Evolutionary conservation across 2,329 filamentous ascomycete species (phyloP), one percentile per base, ranked within the genome.

Genomic region (Fusarium oligoseptatum): DNA sequence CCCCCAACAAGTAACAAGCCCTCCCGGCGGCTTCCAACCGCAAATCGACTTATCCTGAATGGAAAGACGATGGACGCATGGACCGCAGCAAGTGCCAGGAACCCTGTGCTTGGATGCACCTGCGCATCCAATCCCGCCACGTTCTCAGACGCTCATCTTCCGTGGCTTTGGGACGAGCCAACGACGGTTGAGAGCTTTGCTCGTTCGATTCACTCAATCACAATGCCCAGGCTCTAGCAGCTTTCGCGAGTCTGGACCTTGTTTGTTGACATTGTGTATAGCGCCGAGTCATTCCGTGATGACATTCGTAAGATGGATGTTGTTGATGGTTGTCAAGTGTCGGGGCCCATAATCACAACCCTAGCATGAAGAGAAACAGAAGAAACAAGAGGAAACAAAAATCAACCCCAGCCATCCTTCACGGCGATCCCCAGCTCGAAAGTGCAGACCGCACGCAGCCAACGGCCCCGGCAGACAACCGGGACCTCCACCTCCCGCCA

Each of bases 91-190:
- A 64, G 55, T 70, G 71, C 70, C 71, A 78, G 70, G 73, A 79
- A 79, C 75, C 74, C 65, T 66, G 74, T 68, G 66, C 64, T 61
- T 61, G 72, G 63, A 32, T 55, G 56, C 50, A 32, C 60, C 12
- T 41, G 68, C 55, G 70, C 63, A 58, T 67, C 77, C 77, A 79
- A 79, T 79, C 73, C 76, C 37, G 66, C 45, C 71, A 50, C 68
- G 66, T 41, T 57, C 60, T 50, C 71, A 75, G 71, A 78, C 74
- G 73, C 77, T 77, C 71, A 72, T 77, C 57, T 76, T 69, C 68
- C 41, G 52, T 75, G 48, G 64, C 57, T 67, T 55, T 70, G 71
- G 48, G 67, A 66, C 45, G 65, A 74, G 64, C 77, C 77, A 79
- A 78, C 76, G 60, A 52, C 55, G n/a, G 60, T 65, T 50, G 64